phyloP scores from a whole-genome alignment of 768 basidiomycete species.

The Thelephora ganbajun region DNA sequence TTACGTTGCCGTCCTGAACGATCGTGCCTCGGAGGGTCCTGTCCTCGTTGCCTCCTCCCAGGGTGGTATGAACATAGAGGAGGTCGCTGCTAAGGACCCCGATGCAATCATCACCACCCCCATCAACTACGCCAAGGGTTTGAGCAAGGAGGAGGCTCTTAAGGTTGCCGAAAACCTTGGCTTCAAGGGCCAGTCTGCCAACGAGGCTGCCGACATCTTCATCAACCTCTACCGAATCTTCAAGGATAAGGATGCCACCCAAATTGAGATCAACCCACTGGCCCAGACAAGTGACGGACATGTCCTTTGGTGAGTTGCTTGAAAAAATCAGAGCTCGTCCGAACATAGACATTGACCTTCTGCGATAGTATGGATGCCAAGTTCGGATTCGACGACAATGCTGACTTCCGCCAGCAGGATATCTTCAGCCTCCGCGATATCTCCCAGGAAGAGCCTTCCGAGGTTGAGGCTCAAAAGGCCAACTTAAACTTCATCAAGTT shows the following conservation, averaged over 20 bases:
- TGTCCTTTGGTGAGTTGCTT: conserved; percentile 68
- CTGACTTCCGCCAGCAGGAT: conserved; percentile 92
- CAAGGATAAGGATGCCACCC: conserved; percentile 98
- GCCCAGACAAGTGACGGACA: conserved; percentile 83
- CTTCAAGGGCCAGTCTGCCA: conserved; percentile 55
- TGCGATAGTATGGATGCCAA: conserved; percentile 92
- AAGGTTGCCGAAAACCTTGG: conserved; percentile 82
- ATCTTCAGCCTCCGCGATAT: conserved; percentile 82
- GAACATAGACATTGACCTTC: neutral
- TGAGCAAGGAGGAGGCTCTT: conserved; percentile 58
- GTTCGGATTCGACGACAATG: conserved; percentile 99
- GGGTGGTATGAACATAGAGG: conserved; percentile 99
- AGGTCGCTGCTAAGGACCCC: conserved; percentile 94
- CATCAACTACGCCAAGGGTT: conserved; percentile 72
- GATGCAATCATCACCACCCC: conserved; percentile 90
- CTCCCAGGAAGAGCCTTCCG: conserved; percentile 91
- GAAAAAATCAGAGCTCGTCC: neutral
- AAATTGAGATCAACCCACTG: conserved; percentile 99
- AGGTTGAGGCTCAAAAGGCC: conserved; percentile 94
- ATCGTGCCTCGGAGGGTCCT: conserved; percentile 77
- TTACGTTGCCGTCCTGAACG: conserved; percentile 94
- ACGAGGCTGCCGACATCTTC: conserved; percentile 87
- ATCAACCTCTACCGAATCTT: conserved; percentile 91
- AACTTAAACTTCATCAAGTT: conserved; percentile 98
- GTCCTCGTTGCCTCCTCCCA: conserved; percentile 90